Evolutionary conservation across 1,284 basidiomycete genomes (phyloP).

Genomic region (Cutaneotrichosporon sp.): DNA sequence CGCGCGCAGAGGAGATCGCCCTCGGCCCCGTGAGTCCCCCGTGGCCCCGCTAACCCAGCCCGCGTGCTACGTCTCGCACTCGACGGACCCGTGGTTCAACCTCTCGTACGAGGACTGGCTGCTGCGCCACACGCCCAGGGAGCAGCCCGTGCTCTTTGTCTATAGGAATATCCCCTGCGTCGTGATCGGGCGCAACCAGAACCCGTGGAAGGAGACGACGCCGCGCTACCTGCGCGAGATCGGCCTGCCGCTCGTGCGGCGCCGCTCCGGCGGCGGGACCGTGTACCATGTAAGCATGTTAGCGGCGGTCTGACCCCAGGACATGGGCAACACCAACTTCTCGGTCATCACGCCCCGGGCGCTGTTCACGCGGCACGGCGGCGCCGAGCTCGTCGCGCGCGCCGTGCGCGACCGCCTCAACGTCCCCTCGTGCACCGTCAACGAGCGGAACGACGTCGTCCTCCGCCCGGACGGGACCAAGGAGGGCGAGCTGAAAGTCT

Average conservation of each 20-base stretch:
- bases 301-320: slow-evolving; percentile 61
- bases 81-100: slow-evolving; percentile 88
- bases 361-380: slow-evolving; percentile 76
- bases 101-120: slow-evolving; percentile 93
- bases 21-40: slow-evolving; percentile 10
- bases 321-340: slow-evolving; percentile 96
- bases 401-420: slow-evolving; percentile 71
- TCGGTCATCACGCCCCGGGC: slow-evolving; percentile 85
- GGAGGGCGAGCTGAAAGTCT: slow-evolving; percentile 74
- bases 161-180: slow-evolving; percentile 91
- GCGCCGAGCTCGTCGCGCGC: slow-evolving; percentile 73
- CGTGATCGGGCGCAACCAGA: slow-evolving; percentile 91
- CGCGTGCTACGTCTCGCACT: slow-evolving; percentile 73
- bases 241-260: slow-evolving; percentile 76
- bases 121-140: slow-evolving; percentile 69
- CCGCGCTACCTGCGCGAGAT: slow-evolving; percentile 59
- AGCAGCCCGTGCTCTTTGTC: slow-evolving; percentile 75
- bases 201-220: slow-evolving; percentile 97
- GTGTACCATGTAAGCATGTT: slow-evolving; percentile 85
- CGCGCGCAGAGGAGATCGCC: background rate
- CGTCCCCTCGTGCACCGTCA: slow-evolving; percentile 69
- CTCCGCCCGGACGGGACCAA: slow-evolving; percentile 56
- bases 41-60: slow-evolving; percentile 33
- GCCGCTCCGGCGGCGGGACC: slow-evolving; percentile 93
- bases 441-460: slow-evolving; percentile 89